Conservation (phyloP, 495 filamentous ascomycete genomes). For the Mycothermus thermophilus region DNA sequence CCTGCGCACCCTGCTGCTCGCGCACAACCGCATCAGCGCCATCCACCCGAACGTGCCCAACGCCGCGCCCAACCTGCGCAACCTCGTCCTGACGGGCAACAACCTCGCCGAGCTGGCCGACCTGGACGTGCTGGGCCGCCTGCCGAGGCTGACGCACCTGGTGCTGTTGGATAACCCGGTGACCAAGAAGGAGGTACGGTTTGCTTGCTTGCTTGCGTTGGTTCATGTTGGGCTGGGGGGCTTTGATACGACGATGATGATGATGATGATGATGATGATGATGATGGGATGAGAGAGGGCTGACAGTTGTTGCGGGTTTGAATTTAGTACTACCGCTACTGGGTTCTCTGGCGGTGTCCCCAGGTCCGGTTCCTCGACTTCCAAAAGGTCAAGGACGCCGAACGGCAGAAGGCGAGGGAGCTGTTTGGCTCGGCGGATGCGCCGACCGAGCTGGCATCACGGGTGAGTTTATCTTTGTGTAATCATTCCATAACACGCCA, state of each 20-base stretch:
- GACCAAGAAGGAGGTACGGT: conserved; percentile 73
- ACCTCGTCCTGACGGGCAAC: conserved; percentile 66
- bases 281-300: background rate
- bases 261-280: background rate
- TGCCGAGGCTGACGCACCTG: conserved; percentile 61
- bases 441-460: conserved; percentile 68
- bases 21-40: conserved; percentile 69
- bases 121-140: conserved; percentile 63
- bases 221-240: background rate
- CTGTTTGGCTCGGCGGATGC: conserved; percentile 67
- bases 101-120: conserved; percentile 69
- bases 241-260: background rate
- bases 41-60: conserved; percentile 63
- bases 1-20: conserved; percentile 71
- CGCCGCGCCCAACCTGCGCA: conserved; percentile 63
- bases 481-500: too few species aligned
- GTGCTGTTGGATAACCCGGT: conserved; percentile 78
- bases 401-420: conserved; percentile 59
- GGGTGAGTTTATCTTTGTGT: conserved; percentile 6
- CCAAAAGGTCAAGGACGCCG: conserved; percentile 73
- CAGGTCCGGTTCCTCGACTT: conserved; percentile 86
- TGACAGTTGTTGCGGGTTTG: conserved; percentile 1
- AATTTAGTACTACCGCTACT: conserved; percentile 77
- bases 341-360: conserved; percentile 77
- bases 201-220: background rate